These are phyloP conservation scores for Condylostoma magnum DNA, from an alignment of 169 alveolate genomes.

Conservation along the genomic window DNA sequence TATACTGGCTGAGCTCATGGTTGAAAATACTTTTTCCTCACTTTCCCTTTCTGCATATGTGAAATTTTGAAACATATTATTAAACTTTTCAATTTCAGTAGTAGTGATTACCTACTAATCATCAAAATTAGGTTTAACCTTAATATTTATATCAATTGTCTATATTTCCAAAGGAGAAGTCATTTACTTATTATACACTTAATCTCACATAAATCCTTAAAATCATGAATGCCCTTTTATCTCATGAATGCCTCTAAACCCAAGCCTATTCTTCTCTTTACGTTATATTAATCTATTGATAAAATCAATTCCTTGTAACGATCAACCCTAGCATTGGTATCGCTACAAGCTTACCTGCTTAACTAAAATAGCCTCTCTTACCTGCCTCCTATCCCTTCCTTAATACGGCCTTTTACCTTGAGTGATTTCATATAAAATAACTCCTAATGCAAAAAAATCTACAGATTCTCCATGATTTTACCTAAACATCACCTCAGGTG, in stretches of 20 bases:
- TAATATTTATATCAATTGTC: too few species aligned
- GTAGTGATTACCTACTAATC: too few species aligned
- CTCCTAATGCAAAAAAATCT: slow-evolving; percentile 59
- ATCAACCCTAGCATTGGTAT: slow-evolving; percentile 55
- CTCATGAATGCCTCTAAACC: slow-evolving; percentile 52
- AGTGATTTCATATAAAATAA: slow-evolving; percentile 52
- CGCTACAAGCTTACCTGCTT: slow-evolving; percentile 44
- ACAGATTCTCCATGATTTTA: slow-evolving; percentile 41
- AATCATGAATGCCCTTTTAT: slow-evolving; percentile 61
- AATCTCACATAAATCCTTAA: slow-evolving; percentile 44
- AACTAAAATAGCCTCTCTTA: slow-evolving; percentile 51
- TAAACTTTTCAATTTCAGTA: too few species aligned
- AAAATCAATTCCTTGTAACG: slow-evolving; percentile 69
- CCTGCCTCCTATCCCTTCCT: slow-evolving; percentile 61
- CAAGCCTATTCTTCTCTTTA: slow-evolving; percentile 47
- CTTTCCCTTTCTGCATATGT: too few species aligned
- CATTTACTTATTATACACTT: slow-evolving; percentile 4
- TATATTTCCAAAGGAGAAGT: slow-evolving; percentile 27
- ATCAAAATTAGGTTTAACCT: too few species aligned
- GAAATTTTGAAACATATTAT: too few species aligned
- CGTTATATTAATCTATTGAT: slow-evolving; percentile 46
- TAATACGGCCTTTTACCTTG: slow-evolving; percentile 53
- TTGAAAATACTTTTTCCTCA: too few species aligned
- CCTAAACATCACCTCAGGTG: slow-evolving; percentile 45
- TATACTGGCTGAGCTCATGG: too few species aligned